Conservation (phyloP, 176 grass and related monocot species). For the Zoysia japonica region DNA sequence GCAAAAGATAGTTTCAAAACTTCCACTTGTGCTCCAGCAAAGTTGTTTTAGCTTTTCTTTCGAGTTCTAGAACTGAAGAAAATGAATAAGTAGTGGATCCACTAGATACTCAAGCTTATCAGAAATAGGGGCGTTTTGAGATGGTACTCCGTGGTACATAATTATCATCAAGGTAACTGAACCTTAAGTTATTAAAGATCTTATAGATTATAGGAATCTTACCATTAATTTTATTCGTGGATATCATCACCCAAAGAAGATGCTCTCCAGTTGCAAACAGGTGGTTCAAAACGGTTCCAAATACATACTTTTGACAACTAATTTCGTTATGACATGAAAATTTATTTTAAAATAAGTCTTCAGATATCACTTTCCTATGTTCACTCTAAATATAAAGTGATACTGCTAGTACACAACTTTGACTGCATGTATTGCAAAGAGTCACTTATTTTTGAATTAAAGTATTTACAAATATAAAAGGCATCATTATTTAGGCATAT, state of each 20-base stretch:
- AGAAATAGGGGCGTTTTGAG: conserved; percentile 21
- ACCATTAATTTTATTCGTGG: conserved; percentile 24
- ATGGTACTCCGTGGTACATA: conserved; percentile 11
- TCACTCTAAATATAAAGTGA: background rate
- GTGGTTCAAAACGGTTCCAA: background rate
- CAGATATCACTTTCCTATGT: background rate
- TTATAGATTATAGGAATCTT: conserved; percentile 31
- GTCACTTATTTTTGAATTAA: background rate
- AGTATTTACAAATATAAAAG: conserved; percentile 11
- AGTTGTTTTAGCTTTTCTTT: background rate
- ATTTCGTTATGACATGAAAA: background rate
- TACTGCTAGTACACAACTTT: background rate
- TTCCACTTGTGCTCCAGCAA: background rate
- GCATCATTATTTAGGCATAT: background rate
- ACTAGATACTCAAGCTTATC: conserved; percentile 10
- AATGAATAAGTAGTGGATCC: background rate
- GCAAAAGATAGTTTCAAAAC: conserved; percentile 6
- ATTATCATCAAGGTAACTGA: conserved; percentile 18
- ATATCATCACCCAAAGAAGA: conserved; percentile 32
- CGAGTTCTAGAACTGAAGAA: background rate
- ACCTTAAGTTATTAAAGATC: conserved; percentile 20
- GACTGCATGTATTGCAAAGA: background rate
- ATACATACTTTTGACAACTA: background rate
- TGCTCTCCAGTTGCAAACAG: background rate
- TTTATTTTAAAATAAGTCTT: background rate